A percentile compares a stretch with the other conserved stretches of the same genome.
phyloP scores from a whole-genome alignment of 495 filamentous ascomycete species.

The Haplographium delicatum region DNA sequence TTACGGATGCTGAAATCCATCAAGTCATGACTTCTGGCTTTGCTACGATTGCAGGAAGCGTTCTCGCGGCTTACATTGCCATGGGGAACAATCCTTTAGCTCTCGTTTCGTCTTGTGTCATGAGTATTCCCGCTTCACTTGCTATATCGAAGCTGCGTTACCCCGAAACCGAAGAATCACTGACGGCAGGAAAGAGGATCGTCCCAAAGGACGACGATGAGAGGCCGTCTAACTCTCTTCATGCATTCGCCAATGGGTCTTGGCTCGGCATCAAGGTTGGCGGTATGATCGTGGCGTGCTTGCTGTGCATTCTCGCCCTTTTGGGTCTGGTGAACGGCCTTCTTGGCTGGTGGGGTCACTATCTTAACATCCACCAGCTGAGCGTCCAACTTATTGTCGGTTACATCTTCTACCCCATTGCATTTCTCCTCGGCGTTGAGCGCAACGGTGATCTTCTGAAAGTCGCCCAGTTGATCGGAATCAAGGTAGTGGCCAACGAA shows the following conservation, averaged over 20 bases:
- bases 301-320: constrained; percentile 83
- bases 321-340: constrained; percentile 71
- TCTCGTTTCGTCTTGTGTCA: constrained; percentile 86
- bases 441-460: constrained; percentile 62
- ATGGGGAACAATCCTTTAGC: constrained; percentile 80
- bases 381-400: constrained; percentile 74
- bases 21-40: constrained; percentile 80
- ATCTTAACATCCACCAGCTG: constrained; percentile 66
- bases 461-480: constrained; percentile 74
- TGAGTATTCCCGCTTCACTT: constrained; percentile 86
- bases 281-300: constrained; percentile 71
- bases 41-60: constrained; percentile 61
- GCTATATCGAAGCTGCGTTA: constrained; percentile 83
- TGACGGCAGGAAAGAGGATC: constrained; percentile 73
- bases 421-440: constrained; percentile 82
- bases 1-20: constrained; percentile 81
- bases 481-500: constrained; percentile 66
- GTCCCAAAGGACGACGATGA: constrained; percentile 66
- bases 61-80: constrained; percentile 73
- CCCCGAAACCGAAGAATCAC: constrained; percentile 78
- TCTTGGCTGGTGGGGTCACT: constrained; percentile 84
- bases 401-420: constrained; percentile 78
- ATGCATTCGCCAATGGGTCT: constrained; percentile 82
- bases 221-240: constrained; percentile 66
- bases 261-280: constrained; percentile 88